Percentiles rank a stretch among this genome's conserved stretches.
These are phyloP conservation scores for Scheffersomyces stambukii DNA, from an alignment of 1,139 yeast species.

Conservation along the genomic window DNA sequence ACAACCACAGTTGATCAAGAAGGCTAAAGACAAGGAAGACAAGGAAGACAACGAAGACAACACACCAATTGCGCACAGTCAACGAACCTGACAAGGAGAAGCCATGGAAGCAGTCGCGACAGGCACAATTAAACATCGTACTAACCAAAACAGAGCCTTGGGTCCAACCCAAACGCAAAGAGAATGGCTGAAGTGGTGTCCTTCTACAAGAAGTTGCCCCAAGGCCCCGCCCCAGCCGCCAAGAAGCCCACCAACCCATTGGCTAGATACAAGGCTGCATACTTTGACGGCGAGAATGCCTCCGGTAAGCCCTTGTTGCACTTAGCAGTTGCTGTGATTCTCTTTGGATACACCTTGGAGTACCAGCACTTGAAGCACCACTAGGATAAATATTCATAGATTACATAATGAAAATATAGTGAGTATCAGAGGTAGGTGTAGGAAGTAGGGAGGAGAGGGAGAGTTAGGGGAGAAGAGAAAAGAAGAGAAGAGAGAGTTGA, in stretches of 20 bases:
- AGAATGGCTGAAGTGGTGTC: slow-evolving; percentile 94
- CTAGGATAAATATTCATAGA: too few relatives aligned
- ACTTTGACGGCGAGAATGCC: slow-evolving; percentile 74
- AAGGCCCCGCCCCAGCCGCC: slow-evolving; percentile 79
- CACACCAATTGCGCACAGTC: too few relatives aligned
- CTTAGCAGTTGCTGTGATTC: slow-evolving; percentile 64
- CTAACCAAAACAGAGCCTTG: slow-evolving; percentile 68
- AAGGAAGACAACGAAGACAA: too few relatives aligned
- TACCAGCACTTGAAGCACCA: slow-evolving; percentile 69
- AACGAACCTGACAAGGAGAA: too few relatives aligned
- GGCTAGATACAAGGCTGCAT: slow-evolving; percentile 75
- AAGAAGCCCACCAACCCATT: slow-evolving; percentile 67
- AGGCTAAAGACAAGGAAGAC: too few relatives aligned
- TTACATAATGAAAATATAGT: too few relatives aligned
- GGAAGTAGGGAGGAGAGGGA: too few relatives aligned
- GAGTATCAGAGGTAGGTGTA: too few relatives aligned
- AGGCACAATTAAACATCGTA: slow-evolving; percentile 13
- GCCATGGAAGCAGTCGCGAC: too few relatives aligned
- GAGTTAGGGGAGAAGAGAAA: too few relatives aligned
- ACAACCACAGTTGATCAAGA: too few relatives aligned
- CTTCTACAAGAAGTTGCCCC: slow-evolving; percentile 94
- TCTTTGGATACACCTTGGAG: slow-evolving; percentile 87
- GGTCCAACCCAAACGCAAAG: slow-evolving; percentile 93
- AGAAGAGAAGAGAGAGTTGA: too few relatives aligned
- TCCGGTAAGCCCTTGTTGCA: slow-evolving; percentile 80